Percentiles rank a stretch among this genome's conserved stretches.
phyloP scores from a whole-genome alignment of 495 filamentous ascomycete species.

The Lichenothelia convexa region DNA sequence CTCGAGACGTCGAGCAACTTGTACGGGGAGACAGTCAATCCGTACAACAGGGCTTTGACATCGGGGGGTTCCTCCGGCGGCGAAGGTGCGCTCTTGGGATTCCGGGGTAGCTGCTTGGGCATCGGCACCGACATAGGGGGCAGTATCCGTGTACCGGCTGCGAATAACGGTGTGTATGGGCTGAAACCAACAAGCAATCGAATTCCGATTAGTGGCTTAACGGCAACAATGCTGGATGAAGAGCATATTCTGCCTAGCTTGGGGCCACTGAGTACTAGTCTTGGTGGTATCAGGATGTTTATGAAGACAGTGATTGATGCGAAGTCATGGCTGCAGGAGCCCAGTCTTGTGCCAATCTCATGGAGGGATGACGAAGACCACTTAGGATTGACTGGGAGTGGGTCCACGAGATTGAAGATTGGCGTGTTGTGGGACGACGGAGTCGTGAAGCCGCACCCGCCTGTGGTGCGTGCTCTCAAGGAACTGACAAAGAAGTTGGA shows the following conservation, averaged over 20 bases:
- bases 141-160: conserved; percentile 47
- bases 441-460: conserved; percentile 53
- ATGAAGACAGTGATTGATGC: conserved; percentile 23
- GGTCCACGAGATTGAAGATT: conserved; percentile 30
- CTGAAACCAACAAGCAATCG: conserved; percentile 41
- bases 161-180: conserved; percentile 44
- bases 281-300: conserved; percentile 48
- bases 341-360: conserved; percentile 6
- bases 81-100: conserved; percentile 43
- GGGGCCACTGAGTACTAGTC: conserved; percentile 42
- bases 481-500: conserved; percentile 36
- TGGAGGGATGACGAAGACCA: conserved; percentile 7
- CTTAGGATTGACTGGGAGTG: not conserved
- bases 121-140: conserved; percentile 56
- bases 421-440: conserved; percentile 56
- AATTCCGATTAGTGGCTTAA: conserved; percentile 33
- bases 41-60: conserved; percentile 36
- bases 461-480: conserved; percentile 40
- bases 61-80: conserved; percentile 48
- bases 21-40: conserved; percentile 40
- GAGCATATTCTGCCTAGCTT: conserved; percentile 42
- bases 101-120: conserved; percentile 40
- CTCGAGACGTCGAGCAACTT: conserved; percentile 36
- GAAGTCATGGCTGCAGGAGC: conserved; percentile 9
- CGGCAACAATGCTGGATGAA: conserved; percentile 31